Conservation (phyloP, 2,329 filamentous ascomycete species). For the Neocucurbitaria cava region DNA sequence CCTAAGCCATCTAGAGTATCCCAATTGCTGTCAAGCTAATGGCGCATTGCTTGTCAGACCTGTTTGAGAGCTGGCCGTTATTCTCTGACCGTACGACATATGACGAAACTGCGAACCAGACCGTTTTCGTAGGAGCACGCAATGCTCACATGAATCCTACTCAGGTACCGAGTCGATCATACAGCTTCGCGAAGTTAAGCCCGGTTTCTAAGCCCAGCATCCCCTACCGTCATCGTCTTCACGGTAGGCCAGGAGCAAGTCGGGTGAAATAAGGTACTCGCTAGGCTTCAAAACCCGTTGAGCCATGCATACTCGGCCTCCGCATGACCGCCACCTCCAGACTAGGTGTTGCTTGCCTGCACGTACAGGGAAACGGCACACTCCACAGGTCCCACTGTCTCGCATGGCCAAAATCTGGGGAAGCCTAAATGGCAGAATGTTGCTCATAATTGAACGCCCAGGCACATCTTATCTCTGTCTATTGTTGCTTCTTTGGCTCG, state of each 20-base stretch:
- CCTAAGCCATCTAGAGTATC: constrained; percentile 4
- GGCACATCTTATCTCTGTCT: constrained; percentile 8
- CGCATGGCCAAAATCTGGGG: constrained; percentile 28
- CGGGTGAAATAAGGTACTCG: background rate
- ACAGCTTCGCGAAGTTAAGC: constrained; percentile 8
- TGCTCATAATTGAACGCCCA: constrained; percentile 13
- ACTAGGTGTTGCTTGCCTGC: constrained; percentile 15
- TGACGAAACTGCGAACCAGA: constrained; percentile 3
- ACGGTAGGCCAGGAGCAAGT: constrained; percentile 1
- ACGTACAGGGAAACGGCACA: constrained; percentile 20
- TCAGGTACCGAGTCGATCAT: constrained; percentile 7
- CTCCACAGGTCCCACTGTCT: constrained; percentile 17
- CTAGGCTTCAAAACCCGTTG: constrained; percentile 8
- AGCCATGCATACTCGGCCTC: constrained; percentile 8
- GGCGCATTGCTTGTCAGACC: constrained; percentile 8
- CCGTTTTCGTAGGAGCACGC: constrained; percentile 3
- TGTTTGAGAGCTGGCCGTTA: constrained; percentile 1
- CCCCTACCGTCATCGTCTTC: background rate
- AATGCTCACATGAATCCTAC: constrained; percentile 4
- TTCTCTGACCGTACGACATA: constrained; percentile 8
- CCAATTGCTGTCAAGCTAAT: constrained; percentile 4
- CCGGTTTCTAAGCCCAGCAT: constrained; percentile 15
- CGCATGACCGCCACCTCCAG: constrained; percentile 17
- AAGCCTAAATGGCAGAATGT: constrained; percentile 17
- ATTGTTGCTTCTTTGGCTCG: constrained; percentile 11